Conservation (phyloP, 768 basidiomycete genomes). For the Rhizopogon rudus region DNA sequence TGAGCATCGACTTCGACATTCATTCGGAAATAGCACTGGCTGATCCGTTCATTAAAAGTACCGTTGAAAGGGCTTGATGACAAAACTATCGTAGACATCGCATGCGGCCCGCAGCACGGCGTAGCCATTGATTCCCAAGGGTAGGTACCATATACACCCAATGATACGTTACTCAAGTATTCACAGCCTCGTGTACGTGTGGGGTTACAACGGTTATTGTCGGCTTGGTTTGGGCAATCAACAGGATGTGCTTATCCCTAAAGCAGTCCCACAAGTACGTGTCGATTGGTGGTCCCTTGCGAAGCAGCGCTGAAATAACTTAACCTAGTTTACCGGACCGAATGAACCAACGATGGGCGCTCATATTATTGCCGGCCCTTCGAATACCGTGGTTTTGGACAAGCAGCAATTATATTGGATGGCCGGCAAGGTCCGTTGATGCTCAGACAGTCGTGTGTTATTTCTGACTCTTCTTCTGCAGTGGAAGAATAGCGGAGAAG, state of each 20-base stretch:
- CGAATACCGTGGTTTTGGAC: conserved; percentile 82
- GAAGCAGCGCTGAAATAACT: not conserved
- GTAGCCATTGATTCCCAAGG: conserved; percentile 77
- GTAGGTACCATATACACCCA: conserved; percentile 28
- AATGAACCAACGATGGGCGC: conserved; percentile 58
- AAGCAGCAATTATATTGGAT: conserved; percentile 84
- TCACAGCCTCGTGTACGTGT: conserved; percentile 68
- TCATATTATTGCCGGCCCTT: conserved; percentile 71
- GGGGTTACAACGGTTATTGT: conserved; percentile 91
- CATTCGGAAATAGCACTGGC: not conserved
- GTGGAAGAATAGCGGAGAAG: conserved; percentile 97
- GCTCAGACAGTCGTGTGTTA: not conserved
- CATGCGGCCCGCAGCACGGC: conserved; percentile 84
- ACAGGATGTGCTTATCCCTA: conserved; percentile 75
- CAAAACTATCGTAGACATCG: conserved; percentile 75
- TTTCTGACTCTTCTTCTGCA: conserved; percentile 28
- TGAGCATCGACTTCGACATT: conserved; percentile 25
- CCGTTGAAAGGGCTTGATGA: conserved; percentile 72
- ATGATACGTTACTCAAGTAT: not conserved
- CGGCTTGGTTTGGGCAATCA: conserved; percentile 87
- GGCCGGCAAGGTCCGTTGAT: conserved; percentile 61
- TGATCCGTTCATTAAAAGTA: conserved; percentile 34
- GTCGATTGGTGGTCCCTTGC: not conserved
- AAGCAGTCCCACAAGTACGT: conserved; percentile 72
- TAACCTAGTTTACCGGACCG: conserved; percentile 65